These are phyloP conservation scores for Bacidia rubella DNA, from an alignment of 495 filamentous ascomycete genomes.

Conservation along the genomic window DNA sequence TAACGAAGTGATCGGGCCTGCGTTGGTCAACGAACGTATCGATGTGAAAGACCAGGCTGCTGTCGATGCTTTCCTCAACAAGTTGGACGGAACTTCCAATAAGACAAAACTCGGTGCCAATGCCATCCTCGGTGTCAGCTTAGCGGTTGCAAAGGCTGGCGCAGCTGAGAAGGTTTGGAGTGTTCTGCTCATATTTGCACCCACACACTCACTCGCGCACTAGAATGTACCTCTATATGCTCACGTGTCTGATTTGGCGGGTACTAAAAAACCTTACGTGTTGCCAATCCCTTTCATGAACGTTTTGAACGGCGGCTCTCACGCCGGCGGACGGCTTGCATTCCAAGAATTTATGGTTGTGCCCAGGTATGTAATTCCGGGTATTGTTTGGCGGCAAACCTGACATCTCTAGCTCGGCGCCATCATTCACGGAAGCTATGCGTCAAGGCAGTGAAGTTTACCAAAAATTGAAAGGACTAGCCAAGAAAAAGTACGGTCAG, in stretches of 20 bases:
- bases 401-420: conserved; percentile 38
- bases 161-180: conserved; percentile 81
- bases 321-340: conserved; percentile 94
- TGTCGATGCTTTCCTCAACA: conserved; percentile 88
- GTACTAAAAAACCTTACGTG: conserved; percentile 99
- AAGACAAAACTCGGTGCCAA: conserved; percentile 98
- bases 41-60: conserved; percentile 95
- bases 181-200: too few relatives aligned
- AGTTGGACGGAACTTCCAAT: conserved; percentile 91
- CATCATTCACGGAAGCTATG: conserved; percentile 87
- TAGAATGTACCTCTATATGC: conserved; percentile 86
- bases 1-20: conserved; percentile 84
- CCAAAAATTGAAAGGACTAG: conserved; percentile 90
- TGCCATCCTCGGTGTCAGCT: conserved; percentile 90
- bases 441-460: conserved; percentile 94
- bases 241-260: conserved; percentile 95
- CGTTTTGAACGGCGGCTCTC: conserved; percentile 97
- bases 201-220: not conserved
- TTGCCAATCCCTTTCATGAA: conserved; percentile 99
- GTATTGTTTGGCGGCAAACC: not conserved
- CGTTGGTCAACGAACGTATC: conserved; percentile 79
- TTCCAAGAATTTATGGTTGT: conserved; percentile 99
- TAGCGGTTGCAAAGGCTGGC: conserved; percentile 95
- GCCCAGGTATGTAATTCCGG: conserved; percentile 33
- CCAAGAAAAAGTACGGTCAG: conserved; percentile 99